Conservation (phyloP, 768 basidiomycete species). For the Trametes coccinea region DNA sequence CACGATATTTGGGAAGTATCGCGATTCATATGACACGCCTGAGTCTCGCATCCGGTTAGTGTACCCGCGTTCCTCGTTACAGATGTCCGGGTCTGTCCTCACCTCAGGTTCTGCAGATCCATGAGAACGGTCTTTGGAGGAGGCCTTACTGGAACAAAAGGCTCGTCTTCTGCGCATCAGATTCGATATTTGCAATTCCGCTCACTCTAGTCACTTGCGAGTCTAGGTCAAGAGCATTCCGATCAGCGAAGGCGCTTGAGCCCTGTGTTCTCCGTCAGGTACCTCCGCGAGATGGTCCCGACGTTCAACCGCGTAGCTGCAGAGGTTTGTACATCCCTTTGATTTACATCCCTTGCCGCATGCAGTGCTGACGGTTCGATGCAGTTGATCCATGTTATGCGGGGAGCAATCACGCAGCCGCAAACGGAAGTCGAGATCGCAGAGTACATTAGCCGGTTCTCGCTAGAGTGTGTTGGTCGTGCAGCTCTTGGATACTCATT, state of each 20-base stretch:
- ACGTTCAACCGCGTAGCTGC: not conserved
- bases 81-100: too few relatives aligned
- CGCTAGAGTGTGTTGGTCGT: slow-evolving; percentile 14
- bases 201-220: too few relatives aligned
- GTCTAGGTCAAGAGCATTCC: not conserved
- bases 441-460: slow-evolving; percentile 2
- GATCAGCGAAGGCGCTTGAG: slow-evolving; percentile 4
- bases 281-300: not conserved
- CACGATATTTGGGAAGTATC: not conserved
- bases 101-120: not conserved
- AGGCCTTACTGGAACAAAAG: not conserved
- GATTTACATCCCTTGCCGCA: not conserved
- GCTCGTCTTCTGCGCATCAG: not conserved
- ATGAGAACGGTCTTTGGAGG: not conserved
- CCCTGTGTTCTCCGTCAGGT: slow-evolving; percentile 8
- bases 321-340: not conserved
- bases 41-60: not conserved
- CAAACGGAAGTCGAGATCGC: slow-evolving; percentile 10
- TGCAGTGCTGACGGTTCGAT: not conserved
- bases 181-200: too few relatives aligned
- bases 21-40: not conserved
- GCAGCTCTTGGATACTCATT: slow-evolving; percentile 7
- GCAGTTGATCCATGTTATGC: not conserved
- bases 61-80: not conserved
- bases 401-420: not conserved